Conservation (phyloP, 1,284 basidiomycete species). For the Apiotrichum sp. region DNA sequence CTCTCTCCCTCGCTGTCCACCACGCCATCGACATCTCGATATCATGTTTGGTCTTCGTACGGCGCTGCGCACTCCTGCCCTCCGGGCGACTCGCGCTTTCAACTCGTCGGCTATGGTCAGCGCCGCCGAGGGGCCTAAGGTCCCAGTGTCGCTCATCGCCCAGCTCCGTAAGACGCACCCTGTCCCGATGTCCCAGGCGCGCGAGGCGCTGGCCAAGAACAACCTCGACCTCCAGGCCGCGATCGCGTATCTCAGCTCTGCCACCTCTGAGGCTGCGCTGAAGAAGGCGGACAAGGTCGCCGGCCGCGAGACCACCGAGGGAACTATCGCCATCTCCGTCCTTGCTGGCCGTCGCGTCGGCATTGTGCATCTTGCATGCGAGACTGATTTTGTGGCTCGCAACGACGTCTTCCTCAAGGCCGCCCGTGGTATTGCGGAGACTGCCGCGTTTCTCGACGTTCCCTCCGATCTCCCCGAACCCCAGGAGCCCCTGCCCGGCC, state of each 20-base stretch:
- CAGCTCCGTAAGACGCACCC: conserved; percentile 71
- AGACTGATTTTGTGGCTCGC: conserved; percentile 91
- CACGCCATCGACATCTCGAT: conserved; percentile 2
- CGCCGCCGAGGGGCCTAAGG: conserved; percentile 23
- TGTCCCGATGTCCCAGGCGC: conserved; percentile 78
- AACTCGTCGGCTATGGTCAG: conserved; percentile 13
- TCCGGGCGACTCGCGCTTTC: conserved; percentile 15
- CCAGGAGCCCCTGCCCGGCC: conserved; percentile 12
- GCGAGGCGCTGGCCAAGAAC: conserved; percentile 71
- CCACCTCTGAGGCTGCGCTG: conserved; percentile 53
- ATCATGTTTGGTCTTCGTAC: conserved; percentile 16
- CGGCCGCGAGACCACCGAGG: conserved; percentile 66
- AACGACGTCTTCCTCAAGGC: conserved; percentile 77
- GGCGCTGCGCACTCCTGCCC: conserved; percentile 4
- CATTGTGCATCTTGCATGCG: conserved; percentile 90
- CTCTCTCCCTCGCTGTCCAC: neutral
- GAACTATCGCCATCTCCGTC: conserved; percentile 68
- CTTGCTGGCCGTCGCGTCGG: conserved; percentile 65
- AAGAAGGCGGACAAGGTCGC: conserved; percentile 67
- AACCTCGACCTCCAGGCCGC: conserved; percentile 71
- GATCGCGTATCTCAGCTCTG: conserved; percentile 74
- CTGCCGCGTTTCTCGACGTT: conserved; percentile 71
- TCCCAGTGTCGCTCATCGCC: conserved; percentile 68
- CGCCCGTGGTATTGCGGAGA: conserved; percentile 75
- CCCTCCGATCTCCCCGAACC: conserved; percentile 38